These are phyloP conservation scores for Sambucus nigra DNA, from an alignment of 129 eudicot species.

Conservation along the genomic window DNA sequence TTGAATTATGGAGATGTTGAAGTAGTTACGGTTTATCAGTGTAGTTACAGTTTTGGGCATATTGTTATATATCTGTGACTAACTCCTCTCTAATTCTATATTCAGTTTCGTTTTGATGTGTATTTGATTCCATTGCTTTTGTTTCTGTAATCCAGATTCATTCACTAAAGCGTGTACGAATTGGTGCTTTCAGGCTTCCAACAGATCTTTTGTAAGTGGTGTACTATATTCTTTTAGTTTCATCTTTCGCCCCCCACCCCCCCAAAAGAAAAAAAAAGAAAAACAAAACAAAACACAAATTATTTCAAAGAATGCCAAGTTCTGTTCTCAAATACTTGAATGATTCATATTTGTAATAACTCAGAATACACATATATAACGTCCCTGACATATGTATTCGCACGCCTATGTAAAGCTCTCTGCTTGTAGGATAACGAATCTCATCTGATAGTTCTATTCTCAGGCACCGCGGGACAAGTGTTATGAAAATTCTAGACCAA, in stretches of 20 bases:
- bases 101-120: neutral
- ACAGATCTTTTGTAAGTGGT: constrained; percentile 74
- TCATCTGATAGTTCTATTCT: too few species aligned
- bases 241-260: neutral
- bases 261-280: too few species aligned
- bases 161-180: constrained; percentile 81
- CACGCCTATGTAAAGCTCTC: too few species aligned
- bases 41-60: neutral
- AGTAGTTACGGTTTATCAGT: too few species aligned
- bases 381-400: too few species aligned
- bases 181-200: constrained; percentile 91
- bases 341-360: neutral
- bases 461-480: too few species aligned
- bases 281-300: too few species aligned
- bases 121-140: neutral
- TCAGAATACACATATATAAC: neutral
- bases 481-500: too few species aligned
- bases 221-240: neutral
- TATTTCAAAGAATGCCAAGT: too few species aligned
- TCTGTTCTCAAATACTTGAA: neutral
- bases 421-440: too few species aligned
- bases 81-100: neutral
- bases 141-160: constrained; percentile 42
- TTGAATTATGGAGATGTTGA: too few species aligned
- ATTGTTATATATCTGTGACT: neutral